Percentiles rank a stretch among this genome's conserved stretches.
phyloP scores from a whole-genome alignment of 2,329 filamentous ascomycete genomes.

The Ophiostoma himal-ulmi region DNA sequence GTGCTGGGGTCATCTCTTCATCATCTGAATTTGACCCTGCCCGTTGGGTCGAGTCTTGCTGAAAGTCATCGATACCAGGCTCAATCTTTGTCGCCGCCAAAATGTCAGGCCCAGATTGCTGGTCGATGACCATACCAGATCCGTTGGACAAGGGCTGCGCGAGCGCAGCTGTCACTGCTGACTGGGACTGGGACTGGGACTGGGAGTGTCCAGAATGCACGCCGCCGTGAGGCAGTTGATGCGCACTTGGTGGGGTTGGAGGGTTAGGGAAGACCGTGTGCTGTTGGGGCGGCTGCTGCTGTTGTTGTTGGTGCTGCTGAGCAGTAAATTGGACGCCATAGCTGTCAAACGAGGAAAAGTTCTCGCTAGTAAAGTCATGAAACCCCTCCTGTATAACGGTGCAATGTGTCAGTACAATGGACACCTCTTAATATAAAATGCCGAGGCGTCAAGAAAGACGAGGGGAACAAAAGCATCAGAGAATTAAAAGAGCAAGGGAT shows the following conservation, averaged over 20 bases:
- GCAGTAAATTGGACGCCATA: constrained; percentile 40
- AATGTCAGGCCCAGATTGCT: constrained; percentile 31
- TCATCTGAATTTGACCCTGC: constrained; percentile 51
- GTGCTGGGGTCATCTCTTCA: constrained; percentile 50
- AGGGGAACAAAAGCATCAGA: background rate
- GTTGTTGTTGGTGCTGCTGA: constrained; percentile 20
- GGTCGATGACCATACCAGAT: constrained; percentile 24
- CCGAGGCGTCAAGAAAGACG: background rate
- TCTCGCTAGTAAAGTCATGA: constrained; percentile 42
- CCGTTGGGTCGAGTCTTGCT: constrained; percentile 30
- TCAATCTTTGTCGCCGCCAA: constrained; percentile 37
- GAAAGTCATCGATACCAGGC: constrained; percentile 32
- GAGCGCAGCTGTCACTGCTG: background rate
- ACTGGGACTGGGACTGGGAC: constrained; percentile 24
- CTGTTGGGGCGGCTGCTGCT: background rate
- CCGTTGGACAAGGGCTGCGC: background rate
- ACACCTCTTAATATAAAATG: background rate
- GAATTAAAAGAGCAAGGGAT: background rate
- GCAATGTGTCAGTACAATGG: background rate
- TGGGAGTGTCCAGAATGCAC: constrained; percentile 27
- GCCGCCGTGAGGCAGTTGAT: constrained; percentile 29
- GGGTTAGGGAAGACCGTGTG: constrained; percentile 39
- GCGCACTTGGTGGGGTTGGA: constrained; percentile 47
- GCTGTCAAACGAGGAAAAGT: constrained; percentile 46
- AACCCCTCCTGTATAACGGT: constrained; percentile 45